Evolutionary conservation across 805 yeast species (phyloP).

Genomic region (Kuraishia piskuri): DNA sequence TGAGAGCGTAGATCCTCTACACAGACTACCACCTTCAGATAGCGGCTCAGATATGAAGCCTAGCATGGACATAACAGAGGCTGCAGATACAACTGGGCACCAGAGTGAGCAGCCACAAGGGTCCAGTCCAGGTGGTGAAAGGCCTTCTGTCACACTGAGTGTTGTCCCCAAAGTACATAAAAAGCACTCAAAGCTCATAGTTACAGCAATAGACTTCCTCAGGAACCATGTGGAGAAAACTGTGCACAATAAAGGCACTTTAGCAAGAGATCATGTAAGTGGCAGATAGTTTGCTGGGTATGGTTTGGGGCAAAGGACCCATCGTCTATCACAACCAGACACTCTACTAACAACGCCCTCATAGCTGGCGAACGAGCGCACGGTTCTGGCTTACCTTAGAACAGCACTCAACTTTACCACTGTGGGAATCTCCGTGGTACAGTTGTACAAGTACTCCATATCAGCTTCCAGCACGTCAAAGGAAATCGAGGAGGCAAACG

Average conservation of each 20-base stretch:
- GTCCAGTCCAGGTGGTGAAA: too few species aligned
- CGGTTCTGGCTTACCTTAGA: constrained; percentile 51
- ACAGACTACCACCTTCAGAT: neutral
- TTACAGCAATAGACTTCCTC: neutral
- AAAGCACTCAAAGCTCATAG: neutral
- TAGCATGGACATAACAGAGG: neutral
- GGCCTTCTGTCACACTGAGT: neutral
- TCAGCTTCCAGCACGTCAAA: neutral
- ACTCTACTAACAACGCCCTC: too few species aligned
- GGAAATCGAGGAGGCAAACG: neutral
- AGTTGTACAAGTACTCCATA: constrained; percentile 24
- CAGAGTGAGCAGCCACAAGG: neutral
- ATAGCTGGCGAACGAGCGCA: constrained; percentile 50
- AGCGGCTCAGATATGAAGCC: neutral
- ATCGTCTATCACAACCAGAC: too few species aligned
- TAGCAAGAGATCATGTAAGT: neutral
- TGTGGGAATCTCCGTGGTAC: constrained; percentile 46
- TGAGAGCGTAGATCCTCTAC: neutral
- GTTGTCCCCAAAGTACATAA: neutral
- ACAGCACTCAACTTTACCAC: constrained; percentile 44
- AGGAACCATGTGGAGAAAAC: neutral
- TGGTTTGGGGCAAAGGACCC: too few species aligned
- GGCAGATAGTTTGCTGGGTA: neutral
- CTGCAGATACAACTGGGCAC: neutral
- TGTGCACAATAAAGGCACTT: neutral